Percentiles rank a stretch among this genome's conserved stretches.
These are phyloP conservation scores for Fusarium foetens DNA, from an alignment of 2,329 filamentous ascomycete genomes.

Conservation along the genomic window DNA sequence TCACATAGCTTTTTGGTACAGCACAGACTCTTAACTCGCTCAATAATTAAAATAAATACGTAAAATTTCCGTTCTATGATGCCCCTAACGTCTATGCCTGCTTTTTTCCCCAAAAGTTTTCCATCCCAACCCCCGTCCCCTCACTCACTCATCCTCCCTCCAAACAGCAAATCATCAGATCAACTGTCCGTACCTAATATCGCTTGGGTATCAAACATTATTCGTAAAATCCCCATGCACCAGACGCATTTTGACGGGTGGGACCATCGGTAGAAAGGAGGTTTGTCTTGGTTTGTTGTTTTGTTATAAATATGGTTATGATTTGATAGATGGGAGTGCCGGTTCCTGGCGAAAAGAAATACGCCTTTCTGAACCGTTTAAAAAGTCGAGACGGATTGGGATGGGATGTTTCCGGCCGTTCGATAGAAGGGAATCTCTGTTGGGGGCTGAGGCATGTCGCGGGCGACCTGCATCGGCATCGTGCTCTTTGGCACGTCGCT, in stretches of 20 bases:
- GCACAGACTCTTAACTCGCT: neutral
- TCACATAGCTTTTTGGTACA: too few species aligned
- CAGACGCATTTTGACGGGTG: slow-evolving; percentile 24
- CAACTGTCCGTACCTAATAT: slow-evolving; percentile 17
- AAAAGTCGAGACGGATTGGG: slow-evolving; percentile 5
- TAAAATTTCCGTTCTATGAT: slow-evolving; percentile 37
- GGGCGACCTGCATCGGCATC: neutral
- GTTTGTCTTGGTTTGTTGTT: slow-evolving; percentile 32
- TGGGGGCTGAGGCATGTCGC: neutral
- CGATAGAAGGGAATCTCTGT: slow-evolving; percentile 23
- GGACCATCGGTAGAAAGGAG: slow-evolving; percentile 30
- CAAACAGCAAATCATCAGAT: slow-evolving; percentile 7
- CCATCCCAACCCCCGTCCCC: neutral
- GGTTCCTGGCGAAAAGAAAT: slow-evolving; percentile 1
- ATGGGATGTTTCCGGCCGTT: slow-evolving; percentile 5
- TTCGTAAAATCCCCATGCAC: slow-evolving; percentile 40
- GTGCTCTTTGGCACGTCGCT: neutral
- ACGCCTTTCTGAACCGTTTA: neutral
- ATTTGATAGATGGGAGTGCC: neutral
- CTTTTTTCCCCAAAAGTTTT: slow-evolving; percentile 25
- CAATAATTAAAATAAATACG: slow-evolving; percentile 32
- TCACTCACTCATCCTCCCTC: neutral
- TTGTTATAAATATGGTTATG: slow-evolving; percentile 19
- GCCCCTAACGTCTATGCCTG: slow-evolving; percentile 34
- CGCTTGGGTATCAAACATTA: slow-evolving; percentile 41